Evolutionary conservation across 129 eudicot genomes (phyloP).

Genomic region (Chrysanthemum makinoi): DNA sequence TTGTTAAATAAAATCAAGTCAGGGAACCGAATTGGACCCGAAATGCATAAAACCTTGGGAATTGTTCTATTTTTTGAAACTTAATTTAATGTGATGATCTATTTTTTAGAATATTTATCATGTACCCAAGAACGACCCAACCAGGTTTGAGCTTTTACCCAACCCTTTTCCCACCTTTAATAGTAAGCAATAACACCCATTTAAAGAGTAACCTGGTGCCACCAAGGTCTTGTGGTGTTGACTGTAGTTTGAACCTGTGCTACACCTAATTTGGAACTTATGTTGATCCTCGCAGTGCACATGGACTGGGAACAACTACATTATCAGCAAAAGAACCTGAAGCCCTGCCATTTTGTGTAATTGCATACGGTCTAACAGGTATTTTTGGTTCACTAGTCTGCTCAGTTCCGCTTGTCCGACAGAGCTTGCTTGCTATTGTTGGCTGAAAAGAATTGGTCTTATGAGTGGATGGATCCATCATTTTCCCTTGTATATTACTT

Average conservation of each 20-base stretch:
- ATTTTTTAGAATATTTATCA: too few species aligned
- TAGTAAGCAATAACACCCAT: too few species aligned
- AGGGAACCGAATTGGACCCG: too few species aligned
- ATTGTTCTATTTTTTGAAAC: too few species aligned
- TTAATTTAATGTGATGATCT: too few species aligned
- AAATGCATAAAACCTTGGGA: too few species aligned
- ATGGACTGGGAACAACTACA: conserved; percentile 98
- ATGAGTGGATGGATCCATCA: too few species aligned
- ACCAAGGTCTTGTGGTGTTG: neutral
- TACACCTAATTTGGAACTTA: conserved; percentile 15
- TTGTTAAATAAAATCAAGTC: too few species aligned
- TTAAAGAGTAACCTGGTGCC: neutral
- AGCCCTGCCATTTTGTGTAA: conserved; percentile 98
- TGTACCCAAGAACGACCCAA: too few species aligned
- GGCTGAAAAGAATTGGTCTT: conserved; percentile 45
- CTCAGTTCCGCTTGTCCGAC: conserved; percentile 84
- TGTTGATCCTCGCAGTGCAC: conserved; percentile 60
- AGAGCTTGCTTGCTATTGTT: conserved; percentile 86
- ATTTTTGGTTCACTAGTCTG: conserved; percentile 89
- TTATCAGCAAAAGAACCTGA: conserved; percentile 98
- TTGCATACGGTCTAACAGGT: conserved; percentile 94
- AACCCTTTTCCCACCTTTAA: too few species aligned
- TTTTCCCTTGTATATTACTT: neutral
- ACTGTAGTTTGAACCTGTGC: neutral
- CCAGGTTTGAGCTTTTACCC: too few species aligned